Base-by-base conservation (phyloP, 371 early-diverging fungal genomes). In the Mortierella sp. region DNA sequence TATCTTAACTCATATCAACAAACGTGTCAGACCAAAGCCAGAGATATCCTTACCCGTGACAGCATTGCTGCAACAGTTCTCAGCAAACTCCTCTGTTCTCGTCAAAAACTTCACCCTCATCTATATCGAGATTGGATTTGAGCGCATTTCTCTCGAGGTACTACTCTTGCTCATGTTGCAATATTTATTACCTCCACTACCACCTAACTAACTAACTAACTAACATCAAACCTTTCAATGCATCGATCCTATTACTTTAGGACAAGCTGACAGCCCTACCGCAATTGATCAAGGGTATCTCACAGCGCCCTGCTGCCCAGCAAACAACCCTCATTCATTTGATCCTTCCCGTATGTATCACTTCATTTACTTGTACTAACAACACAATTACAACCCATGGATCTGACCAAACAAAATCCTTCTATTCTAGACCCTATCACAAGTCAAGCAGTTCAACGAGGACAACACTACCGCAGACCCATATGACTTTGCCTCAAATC, bases 1-100 rank as follows among this genome's bases (percentile, higher is more conserved):
- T 11, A 87, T 97, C 30, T 87, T 96, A 32, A 87, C 92, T 8
- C 97, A 97, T 70, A 89, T 96, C 75, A 94, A 92, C 74, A 94
- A 94, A 70, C 89, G 96, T 59, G 86, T 95, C 55, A 91, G 93
- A 62, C 66, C 94, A 18, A 90, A 88, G 64, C 75, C 85, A 5
- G 73, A 66, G 2, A 87, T 95, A 58, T 86, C 85, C 57, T 74
- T 96, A 22, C 96, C 96, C 0, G 85, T 92, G 0, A 84, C 83
- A 0, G 69, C 90, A 1, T 79, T 96, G 5, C 73, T 90, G 24
- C 77, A 85, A 12, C 89, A 91, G 61, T 90, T 87, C 64, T 72
- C 76, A 2, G 57, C 75, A 9, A 69, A 78, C 52, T 70, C 85
- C 40, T 78, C 90, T 0, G 65, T 75, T 0, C 86, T 93, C 45